Conservation (phyloP, 345 rosid species). For the Sisymbrium irio region DNA sequence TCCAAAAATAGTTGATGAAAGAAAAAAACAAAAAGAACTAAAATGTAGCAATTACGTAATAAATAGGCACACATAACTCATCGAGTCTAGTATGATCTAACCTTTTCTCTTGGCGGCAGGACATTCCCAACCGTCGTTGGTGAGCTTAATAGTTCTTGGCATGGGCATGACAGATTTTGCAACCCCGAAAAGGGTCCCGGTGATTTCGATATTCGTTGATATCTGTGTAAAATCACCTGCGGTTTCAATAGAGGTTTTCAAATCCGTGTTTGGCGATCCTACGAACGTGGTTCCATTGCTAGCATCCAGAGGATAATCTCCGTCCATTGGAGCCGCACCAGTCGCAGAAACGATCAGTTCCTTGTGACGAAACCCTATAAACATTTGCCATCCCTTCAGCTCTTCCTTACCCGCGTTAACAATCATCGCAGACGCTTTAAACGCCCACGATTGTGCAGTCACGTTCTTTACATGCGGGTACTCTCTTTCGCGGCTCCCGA, state of each 20-base stretch:
- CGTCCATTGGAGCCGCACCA: constrained; percentile 53
- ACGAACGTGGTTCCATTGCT: constrained; percentile 70
- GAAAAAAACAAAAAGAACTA: too few relatives aligned
- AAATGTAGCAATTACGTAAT: not conserved
- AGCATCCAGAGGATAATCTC: constrained; percentile 60
- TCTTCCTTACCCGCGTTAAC: constrained; percentile 64
- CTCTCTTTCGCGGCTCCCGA: constrained; percentile 51
- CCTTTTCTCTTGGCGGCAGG: constrained; percentile 52
- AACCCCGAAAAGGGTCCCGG: constrained; percentile 77
- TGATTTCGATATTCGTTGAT: constrained; percentile 48
- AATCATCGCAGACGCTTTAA: constrained; percentile 55
- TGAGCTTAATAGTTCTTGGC: constrained; percentile 65
- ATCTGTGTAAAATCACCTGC: constrained; percentile 81
- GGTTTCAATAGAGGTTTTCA: constrained; percentile 75
- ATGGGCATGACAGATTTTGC: constrained; percentile 49
- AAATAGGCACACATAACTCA: not conserved
- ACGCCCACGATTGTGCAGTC: constrained; percentile 87
- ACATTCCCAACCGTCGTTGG: constrained; percentile 65
- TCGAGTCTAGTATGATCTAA: constrained; percentile 21
- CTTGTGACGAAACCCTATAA: constrained; percentile 61
- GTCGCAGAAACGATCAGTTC: constrained; percentile 63
- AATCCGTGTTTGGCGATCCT: constrained; percentile 54
- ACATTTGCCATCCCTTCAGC: constrained; percentile 72
- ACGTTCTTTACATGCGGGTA: constrained; percentile 70
- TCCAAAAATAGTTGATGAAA: not conserved